phyloP scores from a whole-genome alignment of 495 filamentous ascomycete genomes.

The Annulohypoxylon maeteangense region DNA sequence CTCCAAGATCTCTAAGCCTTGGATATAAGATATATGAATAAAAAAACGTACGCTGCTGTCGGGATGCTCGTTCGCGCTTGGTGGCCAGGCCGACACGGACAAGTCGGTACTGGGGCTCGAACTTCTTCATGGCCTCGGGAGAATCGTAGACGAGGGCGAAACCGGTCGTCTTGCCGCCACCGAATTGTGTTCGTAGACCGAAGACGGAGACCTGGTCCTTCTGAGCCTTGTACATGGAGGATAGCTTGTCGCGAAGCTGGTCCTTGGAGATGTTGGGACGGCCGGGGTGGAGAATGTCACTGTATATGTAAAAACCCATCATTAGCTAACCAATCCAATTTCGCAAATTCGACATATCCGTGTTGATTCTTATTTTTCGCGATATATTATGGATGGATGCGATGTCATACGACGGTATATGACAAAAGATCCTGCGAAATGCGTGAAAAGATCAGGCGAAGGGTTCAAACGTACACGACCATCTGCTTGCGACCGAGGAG shows the following conservation, averaged over 20 bases:
- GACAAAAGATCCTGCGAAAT: neutral
- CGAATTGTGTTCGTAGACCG: conserved; percentile 97
- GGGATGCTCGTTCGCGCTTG: conserved; percentile 95
- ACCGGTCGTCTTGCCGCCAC: conserved; percentile 99
- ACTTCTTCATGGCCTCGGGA: conserved; percentile 97
- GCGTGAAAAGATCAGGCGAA: neutral
- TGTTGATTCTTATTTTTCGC: neutral
- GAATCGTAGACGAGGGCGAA: conserved; percentile 99
- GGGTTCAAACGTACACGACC: conserved; percentile 88
- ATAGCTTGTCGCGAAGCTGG: conserved; percentile 93
- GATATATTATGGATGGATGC: neutral
- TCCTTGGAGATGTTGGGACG: conserved; percentile 99
- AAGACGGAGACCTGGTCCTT: conserved; percentile 98
- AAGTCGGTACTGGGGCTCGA: conserved; percentile 97
- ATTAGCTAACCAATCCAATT: conserved; percentile 43
- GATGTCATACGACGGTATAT: neutral
- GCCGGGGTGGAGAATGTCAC: conserved; percentile 99
- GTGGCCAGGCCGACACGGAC: conserved; percentile 87
- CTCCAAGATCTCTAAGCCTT: neutral
- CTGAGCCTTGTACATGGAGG: conserved; percentile 94
- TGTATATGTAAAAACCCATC: conserved; percentile 49
- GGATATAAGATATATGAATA: neutral
- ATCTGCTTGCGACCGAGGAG: conserved; percentile 99
- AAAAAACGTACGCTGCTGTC: conserved; percentile 94
- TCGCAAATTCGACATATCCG: neutral